These are phyloP conservation scores for Tricholoma flavovirens DNA, from an alignment of 768 basidiomycete species.

Conservation along the genomic window DNA sequence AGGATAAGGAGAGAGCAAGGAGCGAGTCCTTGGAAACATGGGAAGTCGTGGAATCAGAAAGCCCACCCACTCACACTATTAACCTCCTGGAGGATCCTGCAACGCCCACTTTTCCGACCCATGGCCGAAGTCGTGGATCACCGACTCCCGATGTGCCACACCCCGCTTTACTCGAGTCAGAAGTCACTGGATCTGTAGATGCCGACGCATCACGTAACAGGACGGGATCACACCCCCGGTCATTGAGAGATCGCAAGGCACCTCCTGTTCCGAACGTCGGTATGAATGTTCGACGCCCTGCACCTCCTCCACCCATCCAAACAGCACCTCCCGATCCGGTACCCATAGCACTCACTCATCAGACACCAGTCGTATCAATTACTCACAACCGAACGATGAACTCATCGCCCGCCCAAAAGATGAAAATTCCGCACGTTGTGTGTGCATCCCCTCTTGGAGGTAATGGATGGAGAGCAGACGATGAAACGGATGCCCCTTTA, in stretches of 20 bases:
- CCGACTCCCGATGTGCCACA: background rate
- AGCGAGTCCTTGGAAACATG: constrained; percentile 35
- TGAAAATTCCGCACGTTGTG: constrained; percentile 16
- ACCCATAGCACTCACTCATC: constrained; percentile 13
- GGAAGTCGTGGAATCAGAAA: constrained; percentile 37
- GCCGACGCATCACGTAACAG: background rate
- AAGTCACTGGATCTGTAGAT: background rate
- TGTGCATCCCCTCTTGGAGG: constrained; percentile 25
- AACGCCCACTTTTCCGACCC: constrained; percentile 3
- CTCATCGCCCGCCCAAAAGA: constrained; percentile 17
- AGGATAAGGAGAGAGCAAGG: constrained; percentile 35
- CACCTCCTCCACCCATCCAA: constrained; percentile 12
- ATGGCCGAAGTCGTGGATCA: background rate
- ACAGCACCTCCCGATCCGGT: constrained; percentile 20
- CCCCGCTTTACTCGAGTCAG: background rate
- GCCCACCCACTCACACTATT: constrained; percentile 24
- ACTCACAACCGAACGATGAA: constrained; percentile 20
- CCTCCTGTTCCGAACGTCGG: constrained; percentile 21
- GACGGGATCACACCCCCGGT: constrained; percentile 11
- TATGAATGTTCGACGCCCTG: constrained; percentile 17
- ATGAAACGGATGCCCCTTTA: constrained; percentile 8
- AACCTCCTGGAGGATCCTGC: constrained; percentile 16
- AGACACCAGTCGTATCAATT: background rate
- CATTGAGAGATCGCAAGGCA: constrained; percentile 23
- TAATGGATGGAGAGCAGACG: constrained; percentile 14